Evolutionary conservation across 2,329 filamentous ascomycete species (phyloP).

Genomic region (Monosporascus sp.): DNA sequence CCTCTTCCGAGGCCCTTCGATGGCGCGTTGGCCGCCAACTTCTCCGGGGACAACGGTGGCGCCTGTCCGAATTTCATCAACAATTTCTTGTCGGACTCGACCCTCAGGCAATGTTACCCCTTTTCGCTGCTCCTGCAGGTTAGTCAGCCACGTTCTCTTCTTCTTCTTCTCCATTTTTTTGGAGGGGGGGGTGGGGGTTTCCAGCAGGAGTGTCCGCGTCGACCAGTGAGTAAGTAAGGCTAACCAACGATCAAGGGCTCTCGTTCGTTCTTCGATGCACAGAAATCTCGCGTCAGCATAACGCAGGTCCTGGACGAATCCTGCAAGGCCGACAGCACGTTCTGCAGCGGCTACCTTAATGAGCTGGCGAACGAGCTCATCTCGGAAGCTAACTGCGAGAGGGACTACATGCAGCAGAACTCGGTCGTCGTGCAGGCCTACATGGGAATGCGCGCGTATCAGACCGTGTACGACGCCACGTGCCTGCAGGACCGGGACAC

Average conservation of each 20-base stretch:
- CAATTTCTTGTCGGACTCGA: conserved; percentile 57
- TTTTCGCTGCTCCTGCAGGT: conserved; percentile 80
- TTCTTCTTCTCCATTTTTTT: too few relatives aligned
- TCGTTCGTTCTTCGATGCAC: conserved; percentile 73
- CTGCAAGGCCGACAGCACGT: conserved; percentile 61
- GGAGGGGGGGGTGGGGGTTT: too few relatives aligned
- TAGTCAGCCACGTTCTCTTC: conserved; percentile 25
- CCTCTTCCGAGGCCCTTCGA: conserved; percentile 64
- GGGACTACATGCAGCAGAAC: conserved; percentile 64
- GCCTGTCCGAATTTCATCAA: conserved; percentile 65
- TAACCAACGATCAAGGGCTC: conserved; percentile 58
- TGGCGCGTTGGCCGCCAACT: conserved; percentile 56
- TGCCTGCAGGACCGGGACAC: conserved; percentile 63
- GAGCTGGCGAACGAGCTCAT: conserved; percentile 62
- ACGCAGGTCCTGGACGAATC: conserved; percentile 74
- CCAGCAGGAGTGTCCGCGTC: too few relatives aligned
- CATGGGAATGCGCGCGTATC: conserved; percentile 70
- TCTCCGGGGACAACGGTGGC: conserved; percentile 44
- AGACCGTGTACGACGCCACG: conserved; percentile 70
- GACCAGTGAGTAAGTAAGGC: conserved; percentile 14
- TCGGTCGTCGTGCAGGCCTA: conserved; percentile 69
- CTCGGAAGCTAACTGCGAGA: conserved; percentile 58
- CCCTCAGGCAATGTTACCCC: conserved; percentile 71
- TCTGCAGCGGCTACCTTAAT: conserved; percentile 62
- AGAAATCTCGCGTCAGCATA: conserved; percentile 65